A percentile compares a stretch with the other conserved stretches of the same genome.
Evolutionary conservation across 2,329 filamentous ascomycete genomes (phyloP).

Genomic region (Xylariales sp.): DNA sequence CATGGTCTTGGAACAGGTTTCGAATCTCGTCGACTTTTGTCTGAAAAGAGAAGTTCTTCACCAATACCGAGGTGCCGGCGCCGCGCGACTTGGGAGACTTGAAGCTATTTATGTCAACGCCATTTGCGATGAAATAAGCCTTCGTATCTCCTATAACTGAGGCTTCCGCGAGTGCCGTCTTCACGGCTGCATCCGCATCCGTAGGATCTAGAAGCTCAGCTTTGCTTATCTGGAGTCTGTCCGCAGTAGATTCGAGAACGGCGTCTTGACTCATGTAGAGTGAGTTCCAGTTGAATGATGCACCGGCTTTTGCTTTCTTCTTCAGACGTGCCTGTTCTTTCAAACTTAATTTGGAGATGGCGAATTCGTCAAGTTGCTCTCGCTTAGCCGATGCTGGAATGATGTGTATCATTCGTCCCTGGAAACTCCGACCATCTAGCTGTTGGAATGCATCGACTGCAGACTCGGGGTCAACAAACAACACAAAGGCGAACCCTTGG

Average conservation of each 20-base stretch:
- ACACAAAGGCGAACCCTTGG: conserved; percentile 82
- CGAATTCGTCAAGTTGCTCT: conserved; percentile 81
- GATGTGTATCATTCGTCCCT: conserved; percentile 87
- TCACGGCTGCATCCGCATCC: conserved; percentile 87
- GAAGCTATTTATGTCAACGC: conserved; percentile 89
- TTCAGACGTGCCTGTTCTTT: conserved; percentile 93
- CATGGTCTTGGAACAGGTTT: conserved; percentile 79
- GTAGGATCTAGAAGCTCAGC: conserved; percentile 92
- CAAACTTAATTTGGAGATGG: conserved; percentile 82
- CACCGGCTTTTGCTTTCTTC: conserved; percentile 74
- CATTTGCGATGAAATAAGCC: conserved; percentile 79
- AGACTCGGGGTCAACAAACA: conserved; percentile 66
- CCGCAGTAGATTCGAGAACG: conserved; percentile 83
- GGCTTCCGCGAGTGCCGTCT: conserved; percentile 95
- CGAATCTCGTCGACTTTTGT: conserved; percentile 75
- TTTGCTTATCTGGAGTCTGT: conserved; percentile 83
- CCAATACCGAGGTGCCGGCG: conserved; percentile 80
- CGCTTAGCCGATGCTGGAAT: conserved; percentile 80
- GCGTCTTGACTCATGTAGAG: conserved; percentile 98
- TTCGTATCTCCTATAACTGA: conserved; percentile 96
- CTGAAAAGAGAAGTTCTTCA: conserved; percentile 91
- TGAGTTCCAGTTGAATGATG: conserved; percentile 96
- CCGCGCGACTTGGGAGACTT: conserved; percentile 76
- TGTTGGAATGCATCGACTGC: conserved; percentile 75
- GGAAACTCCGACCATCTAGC: conserved; percentile 81